A percentile compares a stretch with the other conserved stretches of the same genome.
Evolutionary conservation across 495 filamentous ascomycete species (phyloP).

Genomic region (Podospora fimiseda): DNA sequence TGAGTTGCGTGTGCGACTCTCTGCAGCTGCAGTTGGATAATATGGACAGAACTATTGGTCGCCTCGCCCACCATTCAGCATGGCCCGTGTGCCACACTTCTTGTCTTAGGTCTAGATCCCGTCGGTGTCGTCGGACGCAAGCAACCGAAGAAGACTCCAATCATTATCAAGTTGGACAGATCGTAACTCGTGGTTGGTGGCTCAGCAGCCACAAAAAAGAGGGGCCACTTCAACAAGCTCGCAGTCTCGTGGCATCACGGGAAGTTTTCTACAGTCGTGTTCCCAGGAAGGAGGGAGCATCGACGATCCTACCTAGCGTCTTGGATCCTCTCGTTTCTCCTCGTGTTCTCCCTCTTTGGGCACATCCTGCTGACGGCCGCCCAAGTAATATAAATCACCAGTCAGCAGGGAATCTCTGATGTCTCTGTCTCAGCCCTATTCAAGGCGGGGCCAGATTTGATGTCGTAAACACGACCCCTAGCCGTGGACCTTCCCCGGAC

Average conservation of each 20-base stretch:
- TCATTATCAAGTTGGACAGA: background rate
- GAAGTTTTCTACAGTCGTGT: too few relatives aligned
- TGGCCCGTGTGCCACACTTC: background rate
- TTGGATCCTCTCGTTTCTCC: background rate
- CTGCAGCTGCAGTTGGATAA: slow-evolving; percentile 13
- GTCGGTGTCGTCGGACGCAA: background rate
- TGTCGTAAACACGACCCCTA: slow-evolving; percentile 3
- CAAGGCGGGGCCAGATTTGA: background rate
- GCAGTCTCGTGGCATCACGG: background rate
- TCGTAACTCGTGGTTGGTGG: background rate
- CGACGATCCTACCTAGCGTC: background rate
- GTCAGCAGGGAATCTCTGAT: background rate
- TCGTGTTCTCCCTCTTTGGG: background rate
- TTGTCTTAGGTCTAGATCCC: too few relatives aligned
- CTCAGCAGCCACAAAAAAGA: background rate
- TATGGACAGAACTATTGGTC: slow-evolving; percentile 15
- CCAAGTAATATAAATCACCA: background rate
- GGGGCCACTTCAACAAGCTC: background rate
- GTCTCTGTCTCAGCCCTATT: slow-evolving; percentile 12
- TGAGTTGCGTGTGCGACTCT: background rate
- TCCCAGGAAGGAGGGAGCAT: background rate
- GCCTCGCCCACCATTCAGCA: slow-evolving; percentile 10
- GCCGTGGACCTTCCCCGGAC: background rate
- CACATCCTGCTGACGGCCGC: background rate
- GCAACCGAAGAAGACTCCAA: background rate